Base-by-base conservation (phyloP, 805 yeast species). In the Saccharomyces jurei region DNA sequence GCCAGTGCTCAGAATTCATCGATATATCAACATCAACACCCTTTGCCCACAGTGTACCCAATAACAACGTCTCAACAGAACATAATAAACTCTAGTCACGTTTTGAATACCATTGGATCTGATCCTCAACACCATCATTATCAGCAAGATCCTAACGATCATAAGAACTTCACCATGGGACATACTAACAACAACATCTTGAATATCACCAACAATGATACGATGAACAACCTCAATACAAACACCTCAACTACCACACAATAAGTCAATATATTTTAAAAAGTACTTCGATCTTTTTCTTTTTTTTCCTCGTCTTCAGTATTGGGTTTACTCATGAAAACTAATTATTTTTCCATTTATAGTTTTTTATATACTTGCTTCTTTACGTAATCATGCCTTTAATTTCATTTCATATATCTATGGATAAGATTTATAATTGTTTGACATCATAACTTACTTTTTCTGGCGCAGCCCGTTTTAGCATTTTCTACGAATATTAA, bases 11-110 rank as follows among this genome's bases (percentile, higher is more conserved):
- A 36, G 22, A 36, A 36, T 36, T 8, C 44, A 6, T 36, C 44
- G 4, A 36, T 36, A 22, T 36, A 36, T 17, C 44, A 44, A 21
- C 56, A 56, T 21, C 55, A 27, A 6, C 41, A 51, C 30, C 27
- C 50, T 44, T 46, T 46, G n/a, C 55, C 55, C 41, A 49, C 47
- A 26, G 44, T 36, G 9, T 36, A 36, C 3, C 44, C 44, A 36
- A 36, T 36, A 36, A 17, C 44, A 9, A 17, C 44, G 44, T 17
- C 44, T 17, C 44, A 36, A 36, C 25, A 36, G 17, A 36, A 36
- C 8, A 36, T 36, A 36, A 36, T 36, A 17, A 36, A 17, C 25
- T 17, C 44, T n/a, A 17, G 44, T 11, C 44, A 36, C 44, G 25
- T 22, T 36, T 36, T 21, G 25, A 36, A 17, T 6, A 36, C 44